These are phyloP conservation scores for Adansonia madagascariensis DNA, from an alignment of 441 rosid genomes.

Conservation along the genomic window DNA sequence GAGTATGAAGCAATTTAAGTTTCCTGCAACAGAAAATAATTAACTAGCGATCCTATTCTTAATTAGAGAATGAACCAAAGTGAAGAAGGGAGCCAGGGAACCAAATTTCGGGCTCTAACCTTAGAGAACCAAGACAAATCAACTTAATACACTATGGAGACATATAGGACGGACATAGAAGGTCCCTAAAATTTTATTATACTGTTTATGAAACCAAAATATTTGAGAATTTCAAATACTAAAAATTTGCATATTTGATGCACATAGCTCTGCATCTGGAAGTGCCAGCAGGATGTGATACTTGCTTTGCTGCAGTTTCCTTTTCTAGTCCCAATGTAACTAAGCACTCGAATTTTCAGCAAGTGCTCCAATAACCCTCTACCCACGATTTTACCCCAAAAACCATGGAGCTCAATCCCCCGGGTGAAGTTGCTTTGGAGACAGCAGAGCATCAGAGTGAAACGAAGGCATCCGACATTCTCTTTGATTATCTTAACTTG, in stretches of 20 bases:
- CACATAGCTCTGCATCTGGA: background rate
- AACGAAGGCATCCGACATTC: background rate
- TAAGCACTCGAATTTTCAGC: background rate
- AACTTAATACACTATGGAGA: background rate
- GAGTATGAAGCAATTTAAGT: background rate
- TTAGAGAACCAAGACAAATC: background rate
- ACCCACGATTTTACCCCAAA: background rate
- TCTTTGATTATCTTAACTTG: background rate
- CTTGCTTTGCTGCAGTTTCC: background rate
- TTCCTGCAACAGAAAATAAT: background rate
- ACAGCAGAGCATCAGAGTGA: background rate
- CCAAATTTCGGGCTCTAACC: conserved; percentile 1
- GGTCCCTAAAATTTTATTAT: background rate
- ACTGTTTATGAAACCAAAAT: background rate
- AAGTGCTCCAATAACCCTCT: background rate
- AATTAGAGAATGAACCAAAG: background rate
- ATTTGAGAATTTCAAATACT: background rate
- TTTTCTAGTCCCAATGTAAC: background rate
- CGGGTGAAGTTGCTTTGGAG: background rate
- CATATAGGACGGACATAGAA: background rate
- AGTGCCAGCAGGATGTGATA: background rate
- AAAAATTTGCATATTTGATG: background rate
- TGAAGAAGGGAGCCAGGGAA: background rate
- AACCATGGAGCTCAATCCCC: background rate
- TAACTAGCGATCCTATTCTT: background rate